phyloP scores from a whole-genome alignment of 352 stramenopile species.

The Pythium folliculosum region DNA sequence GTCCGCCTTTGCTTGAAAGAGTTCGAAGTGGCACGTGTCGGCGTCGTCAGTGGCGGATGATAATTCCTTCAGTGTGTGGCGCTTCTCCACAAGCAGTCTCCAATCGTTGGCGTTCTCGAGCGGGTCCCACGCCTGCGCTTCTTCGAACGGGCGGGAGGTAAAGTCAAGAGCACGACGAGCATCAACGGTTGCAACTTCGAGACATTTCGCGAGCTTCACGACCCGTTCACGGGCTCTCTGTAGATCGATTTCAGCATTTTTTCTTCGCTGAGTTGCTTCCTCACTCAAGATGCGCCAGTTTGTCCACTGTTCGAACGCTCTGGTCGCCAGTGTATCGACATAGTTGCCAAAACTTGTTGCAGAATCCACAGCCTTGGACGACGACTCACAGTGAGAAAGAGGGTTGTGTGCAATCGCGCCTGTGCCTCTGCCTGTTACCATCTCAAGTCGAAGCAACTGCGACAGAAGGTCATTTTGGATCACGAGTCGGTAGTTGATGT shows the following conservation, averaged over 20 bases:
- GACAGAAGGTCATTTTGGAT: slow-evolving; percentile 48
- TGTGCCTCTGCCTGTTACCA: not conserved
- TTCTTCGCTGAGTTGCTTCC: slow-evolving; percentile 27
- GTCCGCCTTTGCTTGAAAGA: slow-evolving; percentile 66
- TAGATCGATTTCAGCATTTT: slow-evolving; percentile 26
- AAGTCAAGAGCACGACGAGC: slow-evolving; percentile 59
- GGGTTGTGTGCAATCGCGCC: slow-evolving; percentile 2
- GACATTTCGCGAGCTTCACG: slow-evolving; percentile 23
- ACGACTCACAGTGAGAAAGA: not conserved
- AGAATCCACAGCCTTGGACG: not conserved
- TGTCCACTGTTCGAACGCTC: slow-evolving; percentile 2
- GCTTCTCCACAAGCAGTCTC: slow-evolving; percentile 64
- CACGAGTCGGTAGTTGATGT: slow-evolving; percentile 49
- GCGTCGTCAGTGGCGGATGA: slow-evolving; percentile 37
- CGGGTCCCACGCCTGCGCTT: slow-evolving; percentile 75
- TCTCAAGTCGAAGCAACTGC: slow-evolving; percentile 26
- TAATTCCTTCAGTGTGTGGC: slow-evolving; percentile 47
- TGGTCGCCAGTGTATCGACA: not conserved
- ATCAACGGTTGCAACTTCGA: slow-evolving; percentile 34
- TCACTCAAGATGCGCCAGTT: slow-evolving; percentile 28
- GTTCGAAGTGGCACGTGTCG: slow-evolving; percentile 44
- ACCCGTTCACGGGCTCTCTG: slow-evolving; percentile 16
- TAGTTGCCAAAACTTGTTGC: slow-evolving; percentile 23
- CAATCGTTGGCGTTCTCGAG: slow-evolving; percentile 85
- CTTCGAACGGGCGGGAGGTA: slow-evolving; percentile 46